phyloP scores from a whole-genome alignment of 805 yeast species.

The Metschnikowia similis region DNA sequence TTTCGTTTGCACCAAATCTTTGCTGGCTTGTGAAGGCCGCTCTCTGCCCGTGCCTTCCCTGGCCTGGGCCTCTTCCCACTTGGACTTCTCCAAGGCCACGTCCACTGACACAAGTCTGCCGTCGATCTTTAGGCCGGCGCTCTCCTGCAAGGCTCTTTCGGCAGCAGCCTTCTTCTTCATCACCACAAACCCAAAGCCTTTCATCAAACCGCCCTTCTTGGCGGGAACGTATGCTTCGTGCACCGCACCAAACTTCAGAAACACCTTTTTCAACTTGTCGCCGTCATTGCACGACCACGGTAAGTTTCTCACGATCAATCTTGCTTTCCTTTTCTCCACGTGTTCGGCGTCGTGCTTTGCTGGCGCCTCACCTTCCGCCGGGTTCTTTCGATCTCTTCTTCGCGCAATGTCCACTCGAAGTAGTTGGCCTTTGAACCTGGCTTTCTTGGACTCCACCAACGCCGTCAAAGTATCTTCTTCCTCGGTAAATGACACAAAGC shows the following conservation, averaged over 20 bases:
- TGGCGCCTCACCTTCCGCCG: constrained; percentile 9
- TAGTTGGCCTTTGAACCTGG: constrained; percentile 60
- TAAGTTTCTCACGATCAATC: constrained; percentile 83
- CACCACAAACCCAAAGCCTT: constrained; percentile 92
- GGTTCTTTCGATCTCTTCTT: constrained; percentile 73
- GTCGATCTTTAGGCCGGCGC: constrained; percentile 71
- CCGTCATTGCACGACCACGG: constrained; percentile 94
- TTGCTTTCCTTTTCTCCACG: constrained; percentile 76
- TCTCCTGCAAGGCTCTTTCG: constrained; percentile 70
- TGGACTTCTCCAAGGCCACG: constrained; percentile 83
- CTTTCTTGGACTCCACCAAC: constrained; percentile 58
- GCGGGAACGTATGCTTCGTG: constrained; percentile 86
- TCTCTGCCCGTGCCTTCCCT: constrained; percentile 16
- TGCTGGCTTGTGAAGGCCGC: constrained; percentile 33
- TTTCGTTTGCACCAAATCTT: constrained; percentile 34
- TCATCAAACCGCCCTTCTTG: constrained; percentile 81
- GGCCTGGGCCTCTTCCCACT: constrained; percentile 61
- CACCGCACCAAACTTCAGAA: constrained; percentile 78
- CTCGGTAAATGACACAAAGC: constrained; percentile 83
- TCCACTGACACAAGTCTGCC: constrained; percentile 93
- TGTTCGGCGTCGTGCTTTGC: constrained; percentile 23
- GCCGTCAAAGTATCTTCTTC: constrained; percentile 85
- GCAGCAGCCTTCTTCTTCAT: constrained; percentile 81
- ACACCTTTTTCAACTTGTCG: constrained; percentile 61
- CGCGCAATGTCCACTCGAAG: constrained; percentile 84